phyloP scores from a whole-genome alignment of 176 grass and related monocot genomes.

The Stipa capillata region DNA sequence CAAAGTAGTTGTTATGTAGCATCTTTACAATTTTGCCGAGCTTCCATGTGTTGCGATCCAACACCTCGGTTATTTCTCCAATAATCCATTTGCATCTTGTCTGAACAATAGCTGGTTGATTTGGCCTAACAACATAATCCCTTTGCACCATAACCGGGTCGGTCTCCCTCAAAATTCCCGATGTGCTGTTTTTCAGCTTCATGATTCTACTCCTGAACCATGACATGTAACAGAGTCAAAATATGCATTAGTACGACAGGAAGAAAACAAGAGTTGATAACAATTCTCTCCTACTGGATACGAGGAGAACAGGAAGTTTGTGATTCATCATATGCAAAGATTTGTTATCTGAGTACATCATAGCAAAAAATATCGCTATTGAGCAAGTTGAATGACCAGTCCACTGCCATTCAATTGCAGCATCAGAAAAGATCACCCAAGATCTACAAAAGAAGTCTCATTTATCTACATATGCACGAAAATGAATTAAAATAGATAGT shows the following conservation, averaged over 20 bases:
- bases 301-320: neutral
- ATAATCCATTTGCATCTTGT: conserved; percentile 48
- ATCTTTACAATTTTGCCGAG: conserved; percentile 56
- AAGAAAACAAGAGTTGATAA: neutral
- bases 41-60: conserved; percentile 52
- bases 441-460: neutral
- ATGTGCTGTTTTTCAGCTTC: conserved; percentile 20
- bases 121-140: conserved; percentile 20
- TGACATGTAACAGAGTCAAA: conserved; percentile 2
- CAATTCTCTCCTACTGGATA: neutral
- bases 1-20: conserved; percentile 37
- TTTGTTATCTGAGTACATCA: neutral
- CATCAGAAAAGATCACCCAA: neutral
- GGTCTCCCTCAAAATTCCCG: conserved; percentile 25
- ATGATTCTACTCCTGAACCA: conserved; percentile 14
- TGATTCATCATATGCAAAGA: neutral
- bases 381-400: neutral
- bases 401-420: neutral
- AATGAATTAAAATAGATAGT: neutral
- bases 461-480: neutral
- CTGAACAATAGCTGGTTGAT: conserved; percentile 13
- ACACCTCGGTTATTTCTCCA: conserved; percentile 63
- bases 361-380: neutral
- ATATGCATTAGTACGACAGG: neutral
- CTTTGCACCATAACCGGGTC: neutral